Evolutionary conservation across 2,329 filamentous ascomycete genomes (phyloP), one percentile per base, ranked within the genome.

Genomic region (Botrytis paeoniae): DNA sequence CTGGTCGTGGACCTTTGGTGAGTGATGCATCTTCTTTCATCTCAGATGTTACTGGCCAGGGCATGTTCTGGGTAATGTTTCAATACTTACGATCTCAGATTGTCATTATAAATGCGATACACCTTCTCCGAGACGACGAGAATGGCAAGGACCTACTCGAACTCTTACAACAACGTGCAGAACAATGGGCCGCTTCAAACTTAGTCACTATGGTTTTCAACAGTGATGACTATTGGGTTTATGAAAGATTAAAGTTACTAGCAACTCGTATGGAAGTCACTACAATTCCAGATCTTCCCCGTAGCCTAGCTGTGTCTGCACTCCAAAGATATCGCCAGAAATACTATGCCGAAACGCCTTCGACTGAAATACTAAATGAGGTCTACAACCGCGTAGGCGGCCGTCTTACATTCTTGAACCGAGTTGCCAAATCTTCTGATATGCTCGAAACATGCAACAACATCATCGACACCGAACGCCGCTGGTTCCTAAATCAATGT

Each of bases 151-250:
- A 98, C 81, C 85, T 99, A 22, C 89, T 99, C 60, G 96, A 99
- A 82, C 89, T 99, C 68, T 90, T 99, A 43, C 96, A 99, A 80
- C 96, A 99, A 81, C 90, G 95, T 45, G 95, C 96, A 1, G 96
- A 99, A 82, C 93, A 96, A 82, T 99, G 96, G 96, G 95, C 96
- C 1, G 96, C 95, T 1, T 90, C 93, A 32, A 95, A 94, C 76
- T 87, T 99, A 14, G 93, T 97, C 43, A 98, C 96, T 1, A 89
- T 94, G 86, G 91, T 99, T 48, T 94, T 99, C 84, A 98, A 98
- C 83, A 95, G 91, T 71, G 96, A 99, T 82, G 96, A 98, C 81
- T 99, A 97, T 83, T 99, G 96, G 96, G 93, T 99, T 0, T 98
- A 98, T 79, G 96, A 99, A 82, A 89, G 95, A 22, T 85, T 99